Percentiles rank a stretch among this genome's conserved stretches.
Conservation (phyloP, 1,284 basidiomycete species). For the Stereum hirsutum region DNA sequence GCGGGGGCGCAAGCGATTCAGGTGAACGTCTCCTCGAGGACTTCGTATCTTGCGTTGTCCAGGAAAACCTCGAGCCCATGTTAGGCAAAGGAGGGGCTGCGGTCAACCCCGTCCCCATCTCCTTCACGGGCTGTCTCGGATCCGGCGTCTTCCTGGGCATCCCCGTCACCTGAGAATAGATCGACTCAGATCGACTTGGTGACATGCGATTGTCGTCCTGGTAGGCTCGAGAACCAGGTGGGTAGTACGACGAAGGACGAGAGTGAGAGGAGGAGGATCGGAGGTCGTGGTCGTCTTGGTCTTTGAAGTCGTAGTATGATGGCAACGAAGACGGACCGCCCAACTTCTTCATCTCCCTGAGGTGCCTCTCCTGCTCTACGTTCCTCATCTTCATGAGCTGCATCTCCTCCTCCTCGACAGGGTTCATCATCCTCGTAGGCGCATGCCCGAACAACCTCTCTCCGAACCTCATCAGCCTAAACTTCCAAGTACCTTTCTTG, state of each 20-base stretch:
- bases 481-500: conserved; percentile 38
- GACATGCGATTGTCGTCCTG: conserved; percentile 15
- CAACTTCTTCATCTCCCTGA: conserved; percentile 39
- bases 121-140: conserved; percentile 55
- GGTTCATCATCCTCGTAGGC: conserved; percentile 6
- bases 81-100: too few relatives aligned
- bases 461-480: conserved; percentile 43
- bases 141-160: conserved; percentile 47
- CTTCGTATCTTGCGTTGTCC: conserved; percentile 28
- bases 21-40: conserved; percentile 19
- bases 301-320: conserved; percentile 18
- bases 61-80: conserved; percentile 35
- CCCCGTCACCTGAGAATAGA: conserved; percentile 65
- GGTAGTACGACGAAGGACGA: too few relatives aligned
- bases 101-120: conserved; percentile 25
- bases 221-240: too few relatives aligned
- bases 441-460: conserved; percentile 46
- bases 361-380: conserved; percentile 40
- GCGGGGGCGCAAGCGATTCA: conserved; percentile 13
- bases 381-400: conserved; percentile 32
- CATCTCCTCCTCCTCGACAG: conserved; percentile 16
- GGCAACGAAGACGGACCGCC: conserved; percentile 34
- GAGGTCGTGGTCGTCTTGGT: too few relatives aligned
- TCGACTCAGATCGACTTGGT: conserved; percentile 30
- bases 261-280: too few relatives aligned